Conservation (phyloP, 2,329 filamentous ascomycete species). For the Fusarium aywerte region DNA sequence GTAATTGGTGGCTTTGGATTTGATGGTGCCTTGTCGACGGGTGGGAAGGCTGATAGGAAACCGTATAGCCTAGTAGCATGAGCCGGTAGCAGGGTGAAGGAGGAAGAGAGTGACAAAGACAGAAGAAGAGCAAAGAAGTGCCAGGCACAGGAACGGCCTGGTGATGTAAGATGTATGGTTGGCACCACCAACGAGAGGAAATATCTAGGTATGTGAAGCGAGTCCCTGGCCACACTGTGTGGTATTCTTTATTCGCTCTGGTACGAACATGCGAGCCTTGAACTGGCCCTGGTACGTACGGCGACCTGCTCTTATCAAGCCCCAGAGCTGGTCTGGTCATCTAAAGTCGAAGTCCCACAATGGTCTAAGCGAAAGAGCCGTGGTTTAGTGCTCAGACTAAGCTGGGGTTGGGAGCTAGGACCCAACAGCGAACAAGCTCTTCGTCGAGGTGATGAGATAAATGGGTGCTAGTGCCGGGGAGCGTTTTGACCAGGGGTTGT, state of each 20-base stretch:
- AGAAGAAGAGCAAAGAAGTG: constrained; percentile 31
- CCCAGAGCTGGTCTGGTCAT: constrained; percentile 39
- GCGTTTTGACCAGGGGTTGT: constrained; percentile 39
- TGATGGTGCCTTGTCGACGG: constrained; percentile 21
- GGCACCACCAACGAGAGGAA: constrained; percentile 39
- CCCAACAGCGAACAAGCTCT: constrained; percentile 37
- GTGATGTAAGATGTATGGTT: constrained; percentile 45
- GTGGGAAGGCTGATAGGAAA: constrained; percentile 23
- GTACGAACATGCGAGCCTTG: constrained; percentile 40
- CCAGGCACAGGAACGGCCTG: constrained; percentile 30
- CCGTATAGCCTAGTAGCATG: constrained; percentile 28
- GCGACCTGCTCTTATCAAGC: constrained; percentile 43
- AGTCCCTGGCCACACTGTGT: constrained; percentile 42
- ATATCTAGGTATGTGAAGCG: constrained; percentile 38
- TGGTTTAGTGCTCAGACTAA: constrained; percentile 38
- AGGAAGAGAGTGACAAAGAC: constrained; percentile 32
- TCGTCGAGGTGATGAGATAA: constrained; percentile 35
- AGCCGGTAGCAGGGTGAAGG: constrained; percentile 30
- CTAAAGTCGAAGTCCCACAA: constrained; percentile 38
- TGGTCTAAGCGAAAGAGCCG: constrained; percentile 35
- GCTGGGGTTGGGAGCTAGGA: constrained; percentile 39
- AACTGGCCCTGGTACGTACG: constrained; percentile 37
- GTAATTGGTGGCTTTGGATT: constrained; percentile 18
- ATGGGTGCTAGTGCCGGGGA: constrained; percentile 40
- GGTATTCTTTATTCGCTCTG: constrained; percentile 42